Percentiles rank a stretch among this genome's conserved stretches.
These are phyloP conservation scores for Cystobasidium pallidum DNA, from an alignment of 1,284 basidiomycete genomes.

Conservation along the genomic window DNA sequence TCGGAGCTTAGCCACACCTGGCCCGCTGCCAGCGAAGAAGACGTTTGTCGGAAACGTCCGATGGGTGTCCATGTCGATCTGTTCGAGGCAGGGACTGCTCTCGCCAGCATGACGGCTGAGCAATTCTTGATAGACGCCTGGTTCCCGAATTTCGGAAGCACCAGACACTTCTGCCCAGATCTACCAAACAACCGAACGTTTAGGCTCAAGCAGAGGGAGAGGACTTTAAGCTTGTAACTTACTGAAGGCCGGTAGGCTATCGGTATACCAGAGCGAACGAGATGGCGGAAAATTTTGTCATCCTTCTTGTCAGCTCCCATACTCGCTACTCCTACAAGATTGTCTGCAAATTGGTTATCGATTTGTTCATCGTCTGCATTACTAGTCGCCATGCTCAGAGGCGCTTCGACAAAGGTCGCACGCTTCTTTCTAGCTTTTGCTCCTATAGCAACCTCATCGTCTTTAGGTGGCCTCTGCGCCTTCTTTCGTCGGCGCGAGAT, in stretches of 20 bases:
- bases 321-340: slow-evolving; percentile 82
- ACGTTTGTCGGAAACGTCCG: slow-evolving; percentile 57
- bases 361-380: slow-evolving; percentile 2
- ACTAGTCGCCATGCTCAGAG: background rate
- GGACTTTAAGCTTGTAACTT: background rate
- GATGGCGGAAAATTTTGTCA: slow-evolving; percentile 73
- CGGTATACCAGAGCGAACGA: slow-evolving; percentile 84
- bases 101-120: slow-evolving; percentile 64
- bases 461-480: slow-evolving; percentile 55
- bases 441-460: slow-evolving; percentile 42
- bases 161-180: slow-evolving; percentile 88
- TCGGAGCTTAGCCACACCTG: slow-evolving; percentile 86
- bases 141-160: slow-evolving; percentile 85
- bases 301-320: slow-evolving; percentile 75
- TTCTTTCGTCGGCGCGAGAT: slow-evolving; percentile 63
- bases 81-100: slow-evolving; percentile 65
- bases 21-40: slow-evolving; percentile 94
- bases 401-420: slow-evolving; percentile 59
- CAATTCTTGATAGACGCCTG: slow-evolving; percentile 86
- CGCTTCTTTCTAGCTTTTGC: slow-evolving; percentile 53
- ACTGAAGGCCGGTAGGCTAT: slow-evolving; percentile 74
- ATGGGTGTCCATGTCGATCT: slow-evolving; percentile 63
- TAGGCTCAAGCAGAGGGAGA: too few relatives aligned
- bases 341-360: slow-evolving; percentile 45
- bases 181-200: slow-evolving; percentile 14